Conservation (phyloP, 2,329 filamentous ascomycete genomes). For the Escovopsis sp. region DNA sequence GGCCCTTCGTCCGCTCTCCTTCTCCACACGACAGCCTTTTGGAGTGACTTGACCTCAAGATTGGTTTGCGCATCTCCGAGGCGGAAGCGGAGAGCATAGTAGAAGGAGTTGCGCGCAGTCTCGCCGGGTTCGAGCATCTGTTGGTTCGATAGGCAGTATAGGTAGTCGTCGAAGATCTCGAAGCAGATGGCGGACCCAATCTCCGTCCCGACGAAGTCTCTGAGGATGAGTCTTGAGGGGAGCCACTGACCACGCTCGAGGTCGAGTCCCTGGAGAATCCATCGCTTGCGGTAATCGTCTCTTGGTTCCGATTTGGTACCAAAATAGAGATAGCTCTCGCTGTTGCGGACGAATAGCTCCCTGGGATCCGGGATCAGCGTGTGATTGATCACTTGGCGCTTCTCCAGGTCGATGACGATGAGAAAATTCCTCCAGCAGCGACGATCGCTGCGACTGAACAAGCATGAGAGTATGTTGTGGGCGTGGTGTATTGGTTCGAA, state of each 20-base stretch:
- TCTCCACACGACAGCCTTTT: conserved; percentile 35
- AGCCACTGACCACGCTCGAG: conserved; percentile 27
- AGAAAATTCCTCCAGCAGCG: conserved; percentile 32
- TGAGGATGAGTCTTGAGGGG: conserved; percentile 33
- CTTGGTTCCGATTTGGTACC: conserved; percentile 45
- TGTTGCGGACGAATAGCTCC: conserved; percentile 55
- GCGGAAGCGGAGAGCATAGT: conserved; percentile 50
- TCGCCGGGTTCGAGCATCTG: conserved; percentile 47
- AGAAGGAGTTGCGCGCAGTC: conserved; percentile 53
- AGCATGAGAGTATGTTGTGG: conserved; percentile 40
- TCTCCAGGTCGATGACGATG: conserved; percentile 29
- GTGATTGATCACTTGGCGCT: conserved; percentile 26
- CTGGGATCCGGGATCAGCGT: conserved; percentile 28
- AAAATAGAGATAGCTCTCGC: conserved; percentile 45
- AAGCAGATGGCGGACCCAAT: conserved; percentile 57
- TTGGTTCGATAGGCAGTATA: conserved; percentile 58
- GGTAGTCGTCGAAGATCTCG: conserved; percentile 48
- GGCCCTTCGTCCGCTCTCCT: conserved; percentile 54
- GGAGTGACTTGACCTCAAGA: conserved; percentile 28
- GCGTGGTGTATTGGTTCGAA: conserved; percentile 44
- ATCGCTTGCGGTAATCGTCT: conserved; percentile 42
- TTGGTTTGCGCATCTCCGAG: conserved; percentile 22
- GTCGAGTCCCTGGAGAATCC: conserved; percentile 43
- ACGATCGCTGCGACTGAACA: conserved; percentile 30
- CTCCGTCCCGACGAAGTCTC: conserved; percentile 47